These are phyloP conservation scores for Scheffersomyces illinoinensis DNA, from an alignment of 1,139 yeast species.

Conservation along the genomic window DNA sequence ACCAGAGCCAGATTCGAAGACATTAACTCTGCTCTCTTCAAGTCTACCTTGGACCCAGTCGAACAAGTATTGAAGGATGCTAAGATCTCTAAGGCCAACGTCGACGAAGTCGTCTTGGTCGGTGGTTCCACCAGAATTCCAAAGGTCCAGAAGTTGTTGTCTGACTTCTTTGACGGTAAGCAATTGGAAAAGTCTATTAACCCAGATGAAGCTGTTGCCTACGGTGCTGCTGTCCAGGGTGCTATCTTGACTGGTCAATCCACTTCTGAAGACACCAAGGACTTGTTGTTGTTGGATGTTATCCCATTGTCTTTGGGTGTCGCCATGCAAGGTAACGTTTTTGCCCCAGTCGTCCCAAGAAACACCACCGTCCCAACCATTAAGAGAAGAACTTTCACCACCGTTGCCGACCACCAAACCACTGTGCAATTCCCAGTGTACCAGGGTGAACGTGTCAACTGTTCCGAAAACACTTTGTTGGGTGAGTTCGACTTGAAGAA, in stretches of 20 bases:
- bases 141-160: conserved; percentile 94
- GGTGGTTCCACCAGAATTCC: conserved; percentile 99
- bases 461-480: conserved; percentile 97
- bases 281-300: conserved; percentile 95
- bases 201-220: conserved; percentile 99
- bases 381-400: conserved; percentile 99
- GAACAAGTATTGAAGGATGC: conserved; percentile 98
- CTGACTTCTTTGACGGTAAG: conserved; percentile 98
- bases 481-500: conserved; percentile 99
- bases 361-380: conserved; percentile 99
- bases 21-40: conserved; percentile 92
- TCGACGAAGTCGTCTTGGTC: conserved; percentile 95
- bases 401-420: conserved; percentile 99
- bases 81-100: conserved; percentile 82
- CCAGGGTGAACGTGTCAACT: conserved; percentile 99
- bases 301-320: conserved; percentile 99
- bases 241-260: conserved; percentile 98
- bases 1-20: conserved; percentile 99
- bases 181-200: conserved; percentile 93
- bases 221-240: conserved; percentile 99
- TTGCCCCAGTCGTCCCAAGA: conserved; percentile 99
- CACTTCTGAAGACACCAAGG: conserved; percentile 96
- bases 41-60: conserved; percentile 95
- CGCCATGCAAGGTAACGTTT: conserved; percentile 99
- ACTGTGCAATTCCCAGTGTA: conserved; percentile 99